Evolutionary conservation across 129 eudicot species (phyloP).

Genomic region (Helianthus annuus): HanXRQr2.0-SUNRISE NC_035434.2:164542877-164543376

Average conservation of each 20-base stretch:
- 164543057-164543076: constrained; percentile 37
- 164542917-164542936: constrained; percentile 31
- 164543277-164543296: constrained; percentile 34
- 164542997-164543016: constrained; percentile 28
- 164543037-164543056: constrained; percentile 35
- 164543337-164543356: constrained; percentile 30
- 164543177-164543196: constrained; percentile 27
- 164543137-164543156: constrained; percentile 30
- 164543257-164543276: constrained; percentile 23
- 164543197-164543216: constrained; percentile 34
- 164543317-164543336: constrained; percentile 37
- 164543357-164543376: constrained; percentile 12
- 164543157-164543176: constrained; percentile 36
- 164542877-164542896: constrained; percentile 36
- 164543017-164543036: constrained; percentile 27
- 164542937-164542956: constrained; percentile 31
- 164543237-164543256: constrained; percentile 21
- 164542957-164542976: constrained; percentile 31
- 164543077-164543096: constrained; percentile 40
- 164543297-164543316: constrained; percentile 40
- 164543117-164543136: constrained; percentile 21
- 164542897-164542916: constrained; percentile 22
- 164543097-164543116: constrained; percentile 27
- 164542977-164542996: constrained; percentile 30
- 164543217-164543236: constrained; percentile 31